Evolutionary conservation across 2,329 filamentous ascomycete genomes (phyloP).

Genomic region (Huntiella omanensis): DNA sequence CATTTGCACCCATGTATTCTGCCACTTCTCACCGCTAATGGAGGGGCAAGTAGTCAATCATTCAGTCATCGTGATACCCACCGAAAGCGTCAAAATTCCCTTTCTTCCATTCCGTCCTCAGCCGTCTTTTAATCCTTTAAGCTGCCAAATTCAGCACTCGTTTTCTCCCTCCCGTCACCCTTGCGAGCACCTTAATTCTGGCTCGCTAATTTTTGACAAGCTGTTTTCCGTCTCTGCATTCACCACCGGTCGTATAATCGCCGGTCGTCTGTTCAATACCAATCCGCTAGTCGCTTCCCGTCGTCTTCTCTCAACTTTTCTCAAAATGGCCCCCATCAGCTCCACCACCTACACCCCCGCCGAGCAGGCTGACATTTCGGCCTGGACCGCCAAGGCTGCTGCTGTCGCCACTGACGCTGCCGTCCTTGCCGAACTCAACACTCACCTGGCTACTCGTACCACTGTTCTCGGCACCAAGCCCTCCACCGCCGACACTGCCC

Average conservation of each 20-base stretch:
- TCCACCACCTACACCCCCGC: conserved; percentile 52
- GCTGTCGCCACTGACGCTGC: conserved; percentile 34
- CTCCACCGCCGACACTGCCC: conserved; percentile 66
- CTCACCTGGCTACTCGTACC: conserved; percentile 70
- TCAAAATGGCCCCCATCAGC: conserved; percentile 48
- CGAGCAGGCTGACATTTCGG: conserved; percentile 72
- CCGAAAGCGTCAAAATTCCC: too few relatives aligned
- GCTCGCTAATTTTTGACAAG: background rate
- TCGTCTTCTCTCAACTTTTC: background rate
- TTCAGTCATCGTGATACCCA: background rate
- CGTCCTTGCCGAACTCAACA: conserved; percentile 60
- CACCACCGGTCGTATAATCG: conserved; percentile 21
- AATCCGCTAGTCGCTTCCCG: too few relatives aligned
- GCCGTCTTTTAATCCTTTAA: background rate
- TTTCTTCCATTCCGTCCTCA: too few relatives aligned
- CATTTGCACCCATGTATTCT: background rate
- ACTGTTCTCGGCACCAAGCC: conserved; percentile 82
- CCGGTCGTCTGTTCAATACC: conserved; percentile 14
- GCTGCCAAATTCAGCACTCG: background rate
- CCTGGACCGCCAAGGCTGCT: conserved; percentile 51
- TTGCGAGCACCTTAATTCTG: too few relatives aligned
- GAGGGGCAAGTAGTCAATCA: conserved; percentile 5
- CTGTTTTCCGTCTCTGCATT: conserved; percentile 17
- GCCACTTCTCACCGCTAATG: conserved; percentile 8
- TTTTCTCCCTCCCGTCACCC: background rate